These are phyloP conservation scores for Candida dubliniensis DNA, from an alignment of 1,139 yeast genomes.

Conservation along the genomic window DNA sequence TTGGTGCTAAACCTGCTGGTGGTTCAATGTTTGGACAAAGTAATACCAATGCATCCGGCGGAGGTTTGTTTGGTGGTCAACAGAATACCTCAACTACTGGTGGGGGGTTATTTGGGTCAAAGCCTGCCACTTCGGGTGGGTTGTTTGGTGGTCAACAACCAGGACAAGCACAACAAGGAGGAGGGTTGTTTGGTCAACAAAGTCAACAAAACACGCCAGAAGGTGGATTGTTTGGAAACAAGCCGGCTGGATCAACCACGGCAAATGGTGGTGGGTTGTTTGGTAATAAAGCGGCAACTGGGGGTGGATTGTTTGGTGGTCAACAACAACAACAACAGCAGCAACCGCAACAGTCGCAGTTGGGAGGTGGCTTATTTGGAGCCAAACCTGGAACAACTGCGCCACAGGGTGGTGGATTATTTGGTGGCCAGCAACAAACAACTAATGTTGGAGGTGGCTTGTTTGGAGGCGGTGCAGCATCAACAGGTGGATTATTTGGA, in stretches of 20 bases:
- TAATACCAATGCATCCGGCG: conserved; percentile 5
- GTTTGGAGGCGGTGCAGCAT: conserved; percentile 13
- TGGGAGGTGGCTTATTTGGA: conserved; percentile 20
- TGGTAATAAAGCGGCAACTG: conserved; percentile 23
- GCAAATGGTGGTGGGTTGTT: conserved; percentile 30
- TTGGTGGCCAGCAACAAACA: conserved; percentile 19
- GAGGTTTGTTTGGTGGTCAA: conserved; percentile 9
- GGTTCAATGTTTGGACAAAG: conserved; percentile 14
- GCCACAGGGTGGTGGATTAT: conserved; percentile 22
- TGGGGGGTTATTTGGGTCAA: conserved; percentile 36
- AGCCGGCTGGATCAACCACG: conserved; percentile 14
- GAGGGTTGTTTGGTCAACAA: conserved; percentile 42
- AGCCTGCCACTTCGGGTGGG: conserved; percentile 24
- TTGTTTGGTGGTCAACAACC: conserved; percentile 13
- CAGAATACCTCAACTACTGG: conserved; percentile 10
- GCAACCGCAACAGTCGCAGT: conserved; percentile 16
- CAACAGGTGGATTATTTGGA: conserved; percentile 33
- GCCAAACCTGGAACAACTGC: conserved; percentile 16
- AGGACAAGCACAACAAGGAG: conserved; percentile 11
- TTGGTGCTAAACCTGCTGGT: conserved; percentile 21
- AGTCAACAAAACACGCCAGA: conserved; percentile 12
- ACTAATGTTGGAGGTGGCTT: conserved; percentile 18
- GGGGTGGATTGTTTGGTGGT: conserved; percentile 35
- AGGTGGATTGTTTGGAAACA: conserved; percentile 21
- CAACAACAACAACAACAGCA: conserved; percentile 19